A percentile compares a stretch with the other conserved stretches of the same genome.
These are phyloP conservation scores for Anthostomella pinea DNA, from an alignment of 2,329 filamentous ascomycete species.

Conservation along the genomic window DNA sequence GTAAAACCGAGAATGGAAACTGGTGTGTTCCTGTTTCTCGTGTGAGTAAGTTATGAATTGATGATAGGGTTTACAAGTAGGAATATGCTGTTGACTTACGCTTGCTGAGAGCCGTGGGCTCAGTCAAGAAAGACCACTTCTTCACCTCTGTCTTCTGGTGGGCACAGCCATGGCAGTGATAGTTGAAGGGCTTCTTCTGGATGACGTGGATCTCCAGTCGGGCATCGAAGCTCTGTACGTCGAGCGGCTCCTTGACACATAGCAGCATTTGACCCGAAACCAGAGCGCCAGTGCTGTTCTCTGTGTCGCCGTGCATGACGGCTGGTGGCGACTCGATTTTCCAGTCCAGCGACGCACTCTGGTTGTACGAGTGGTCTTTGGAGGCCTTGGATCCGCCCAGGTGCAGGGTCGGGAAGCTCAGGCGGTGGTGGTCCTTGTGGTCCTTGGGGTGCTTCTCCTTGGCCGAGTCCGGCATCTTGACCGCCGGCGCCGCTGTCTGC, in stretches of 20 bases:
- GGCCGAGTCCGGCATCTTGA: constrained; percentile 37
- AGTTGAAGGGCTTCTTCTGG: constrained; percentile 78
- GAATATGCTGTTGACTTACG: constrained; percentile 35
- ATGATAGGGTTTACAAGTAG: constrained; percentile 6
- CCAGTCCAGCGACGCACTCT: constrained; percentile 47
- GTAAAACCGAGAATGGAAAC: constrained; percentile 85
- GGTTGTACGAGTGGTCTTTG: constrained; percentile 39
- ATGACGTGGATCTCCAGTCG: constrained; percentile 66
- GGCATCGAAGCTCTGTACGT: constrained; percentile 72
- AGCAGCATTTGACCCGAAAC: constrained; percentile 81
- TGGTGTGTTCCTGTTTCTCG: constrained; percentile 59
- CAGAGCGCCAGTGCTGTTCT: constrained; percentile 76
- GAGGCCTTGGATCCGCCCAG: constrained; percentile 37
- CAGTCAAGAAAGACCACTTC: constrained; percentile 72
- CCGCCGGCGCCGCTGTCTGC: constrained; percentile 17
- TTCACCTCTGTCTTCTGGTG: constrained; percentile 70
- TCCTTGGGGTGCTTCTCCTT: constrained; percentile 37
- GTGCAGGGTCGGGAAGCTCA: constrained; percentile 40
- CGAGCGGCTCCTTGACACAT: constrained; percentile 60
- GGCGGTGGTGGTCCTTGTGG: constrained; percentile 38
- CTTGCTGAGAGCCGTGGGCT: constrained; percentile 48
- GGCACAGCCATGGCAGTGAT: constrained; percentile 75
- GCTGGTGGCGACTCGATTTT: constrained; percentile 83
- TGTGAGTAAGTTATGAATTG: constrained; percentile 17
- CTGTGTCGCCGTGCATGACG: constrained; percentile 74